Percentiles rank a stretch among this genome's conserved stretches.
These are phyloP conservation scores for Ceratocystis colombiana DNA, from an alignment of 2,329 filamentous ascomycete species.

Conservation along the genomic window DNA sequence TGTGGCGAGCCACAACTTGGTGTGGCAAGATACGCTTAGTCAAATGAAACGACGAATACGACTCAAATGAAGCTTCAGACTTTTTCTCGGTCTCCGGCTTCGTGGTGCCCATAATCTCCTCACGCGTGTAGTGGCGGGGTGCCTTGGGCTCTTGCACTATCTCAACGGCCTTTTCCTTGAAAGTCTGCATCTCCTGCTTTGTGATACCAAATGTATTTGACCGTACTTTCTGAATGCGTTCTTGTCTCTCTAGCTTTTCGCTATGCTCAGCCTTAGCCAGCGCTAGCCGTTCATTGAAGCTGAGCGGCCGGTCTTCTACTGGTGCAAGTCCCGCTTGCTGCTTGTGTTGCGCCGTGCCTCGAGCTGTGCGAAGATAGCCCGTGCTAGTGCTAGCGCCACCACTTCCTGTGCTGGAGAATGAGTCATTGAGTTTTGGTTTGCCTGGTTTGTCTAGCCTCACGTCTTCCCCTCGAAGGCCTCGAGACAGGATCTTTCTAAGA, in stretches of 20 bases:
- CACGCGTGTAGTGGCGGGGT: constrained; percentile 49
- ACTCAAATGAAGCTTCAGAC: constrained; percentile 60
- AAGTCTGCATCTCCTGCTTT: constrained; percentile 48
- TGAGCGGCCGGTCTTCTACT: constrained; percentile 36
- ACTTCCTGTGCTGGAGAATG: constrained; percentile 17
- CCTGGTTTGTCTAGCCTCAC: constrained; percentile 18
- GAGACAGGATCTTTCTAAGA: constrained; percentile 20
- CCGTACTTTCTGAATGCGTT: constrained; percentile 44
- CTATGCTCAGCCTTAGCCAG: constrained; percentile 52
- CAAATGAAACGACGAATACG: constrained; percentile 76
- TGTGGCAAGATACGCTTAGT: constrained; percentile 76
- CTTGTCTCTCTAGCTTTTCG: constrained; percentile 41
- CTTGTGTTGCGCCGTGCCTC: constrained; percentile 16
- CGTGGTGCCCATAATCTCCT: constrained; percentile 45
- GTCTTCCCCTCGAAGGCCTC: constrained; percentile 22
- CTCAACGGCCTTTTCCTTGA: constrained; percentile 48
- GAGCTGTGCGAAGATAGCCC: constrained; percentile 22
- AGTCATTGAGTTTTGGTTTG: constrained; percentile 9
- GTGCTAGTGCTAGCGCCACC: background rate
- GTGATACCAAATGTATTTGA: constrained; percentile 49
- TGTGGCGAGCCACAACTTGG: constrained; percentile 62
- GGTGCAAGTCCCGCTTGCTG: background rate
- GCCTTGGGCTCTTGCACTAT: constrained; percentile 42
- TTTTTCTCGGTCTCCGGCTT: constrained; percentile 35
- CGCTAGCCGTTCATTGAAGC: constrained; percentile 79